Evolutionary conservation across 208 protist genomes (phyloP).

Genomic region (Acanthamoeba rhysodes): DNA sequence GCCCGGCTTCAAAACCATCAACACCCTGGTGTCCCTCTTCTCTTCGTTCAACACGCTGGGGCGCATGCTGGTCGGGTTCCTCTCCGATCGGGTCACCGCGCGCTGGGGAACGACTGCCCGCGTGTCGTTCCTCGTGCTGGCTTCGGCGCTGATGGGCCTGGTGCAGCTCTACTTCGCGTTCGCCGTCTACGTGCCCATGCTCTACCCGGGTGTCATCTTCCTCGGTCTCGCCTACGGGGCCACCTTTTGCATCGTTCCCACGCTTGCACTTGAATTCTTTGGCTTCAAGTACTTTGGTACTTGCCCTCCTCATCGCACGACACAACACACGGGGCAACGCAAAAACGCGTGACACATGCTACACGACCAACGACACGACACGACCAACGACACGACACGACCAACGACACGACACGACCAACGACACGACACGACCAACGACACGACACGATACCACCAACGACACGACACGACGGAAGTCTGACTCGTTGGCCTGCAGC

Average conservation of each 20-base stretch:
- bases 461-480: not conserved
- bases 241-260: conserved; percentile 47
- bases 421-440: too few relatives aligned
- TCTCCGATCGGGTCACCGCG: conserved; percentile 11
- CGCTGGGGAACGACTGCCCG: conserved; percentile 12
- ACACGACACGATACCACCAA: too few relatives aligned
- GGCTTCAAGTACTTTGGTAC: conserved; percentile 60
- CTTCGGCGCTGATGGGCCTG: not conserved
- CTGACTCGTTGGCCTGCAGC: not conserved
- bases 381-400: too few relatives aligned
- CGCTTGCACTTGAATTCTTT: conserved; percentile 25
- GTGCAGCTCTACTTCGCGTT: conserved; percentile 40
- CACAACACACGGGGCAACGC: too few relatives aligned
- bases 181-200: conserved; percentile 33
- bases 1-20: conserved; percentile 35
- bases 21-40: conserved; percentile 64
- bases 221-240: conserved; percentile 26
- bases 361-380: not conserved
- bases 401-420: too few relatives aligned
- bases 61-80: conserved; percentile 58
- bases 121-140: not conserved
- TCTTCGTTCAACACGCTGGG: conserved; percentile 55
- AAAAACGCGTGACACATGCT: too few relatives aligned
- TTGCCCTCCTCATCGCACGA: too few relatives aligned
- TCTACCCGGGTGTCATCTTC: conserved; percentile 35